Conservation (phyloP, 805 yeast species). For the Suhomyces pyralidae region DNA sequence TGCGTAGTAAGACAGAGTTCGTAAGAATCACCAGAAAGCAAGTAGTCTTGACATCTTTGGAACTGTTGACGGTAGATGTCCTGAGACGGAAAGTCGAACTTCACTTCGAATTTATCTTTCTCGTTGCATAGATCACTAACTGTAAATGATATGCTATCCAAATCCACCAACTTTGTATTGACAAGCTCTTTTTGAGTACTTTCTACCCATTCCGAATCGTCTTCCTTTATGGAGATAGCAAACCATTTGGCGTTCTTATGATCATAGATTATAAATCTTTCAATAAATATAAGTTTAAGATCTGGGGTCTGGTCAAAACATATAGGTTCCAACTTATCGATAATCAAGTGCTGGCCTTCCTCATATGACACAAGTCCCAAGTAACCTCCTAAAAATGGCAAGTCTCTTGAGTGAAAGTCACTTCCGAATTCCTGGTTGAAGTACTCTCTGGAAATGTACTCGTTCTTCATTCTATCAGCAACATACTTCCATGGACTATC, state of each 20-base stretch:
- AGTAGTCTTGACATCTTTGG: slow-evolving; percentile 58
- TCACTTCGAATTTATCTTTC: slow-evolving; percentile 25
- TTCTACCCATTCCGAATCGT: slow-evolving; percentile 41
- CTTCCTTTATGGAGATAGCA: slow-evolving; percentile 46
- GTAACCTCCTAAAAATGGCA: slow-evolving; percentile 91
- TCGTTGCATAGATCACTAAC: slow-evolving; percentile 22
- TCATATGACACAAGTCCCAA: slow-evolving; percentile 87
- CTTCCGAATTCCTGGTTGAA: slow-evolving; percentile 19
- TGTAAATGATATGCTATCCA: slow-evolving; percentile 20
- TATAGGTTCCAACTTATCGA: slow-evolving; percentile 33
- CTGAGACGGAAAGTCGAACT: slow-evolving; percentile 49
- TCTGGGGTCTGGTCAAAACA: slow-evolving; percentile 56
- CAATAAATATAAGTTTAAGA: slow-evolving; percentile 68
- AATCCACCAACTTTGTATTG: slow-evolving; percentile 11
- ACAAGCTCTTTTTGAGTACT: slow-evolving; percentile 11
- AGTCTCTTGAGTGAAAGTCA: slow-evolving; percentile 20
- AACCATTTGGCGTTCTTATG: slow-evolving; percentile 44
- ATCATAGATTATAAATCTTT: slow-evolving; percentile 59
- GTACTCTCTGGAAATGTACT: slow-evolving; percentile 27
- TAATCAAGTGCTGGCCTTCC: slow-evolving; percentile 58
- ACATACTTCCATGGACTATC: slow-evolving; percentile 52
- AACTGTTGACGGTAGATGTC: slow-evolving; percentile 55
- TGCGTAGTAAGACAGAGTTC: slow-evolving; percentile 87
- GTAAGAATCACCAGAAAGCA: slow-evolving; percentile 84
- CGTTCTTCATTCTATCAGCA: slow-evolving; percentile 45